Base-by-base conservation (phyloP, 202 grass and related monocot genomes). In the Panicum virgatum region DNA sequence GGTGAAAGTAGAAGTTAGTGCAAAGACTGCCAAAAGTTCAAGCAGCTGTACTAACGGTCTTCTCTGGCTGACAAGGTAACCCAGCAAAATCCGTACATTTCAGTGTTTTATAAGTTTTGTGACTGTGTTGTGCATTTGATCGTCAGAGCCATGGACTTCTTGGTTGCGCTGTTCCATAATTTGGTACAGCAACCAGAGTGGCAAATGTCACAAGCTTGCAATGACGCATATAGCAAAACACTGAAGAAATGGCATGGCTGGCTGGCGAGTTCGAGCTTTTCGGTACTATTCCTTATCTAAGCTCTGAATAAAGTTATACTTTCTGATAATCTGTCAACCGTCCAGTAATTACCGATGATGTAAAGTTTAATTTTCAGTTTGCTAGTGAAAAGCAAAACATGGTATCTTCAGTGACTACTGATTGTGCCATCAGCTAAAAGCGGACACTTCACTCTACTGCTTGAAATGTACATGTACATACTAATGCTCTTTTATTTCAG, bases 171-270 rank as follows among this genome's bases (percentile, higher is more conserved):
- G 46, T 97, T 97, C 46, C 71, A 88, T 9, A 97, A 97, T 81
- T 87, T 97, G 80, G 73, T 91, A 10, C 75, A 88, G 51, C 89
- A 97, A 48, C 82, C 87, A 15, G 87, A 90, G 47, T 91, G 91
- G 94, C 88, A 78, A 30, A 97, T 93, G 91, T 79, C 94, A 58
- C 82, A 91, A 69, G 89, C n/a, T 32, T 93, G 91, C 72, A 91
- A 75, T 9, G 87, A 97, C 48, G 86, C 94, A 7, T 97, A 97
- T 62, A 75, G 8, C 76, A 97, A 90, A 59, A 93, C 94, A 71
- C 83, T 97, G 51, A 97, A 97, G 86, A 93, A 91, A 91, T 93
- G 89, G 87, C 89, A 97, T 63, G 91, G 94, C 9, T 97, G 94
- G 94, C 52, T 93, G 66, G 91, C 91, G 0, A 97, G 87, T 87